These are phyloP conservation scores for Pichia cabralensis DNA, from an alignment of 805 yeast genomes.

Conservation along the genomic window DNA sequence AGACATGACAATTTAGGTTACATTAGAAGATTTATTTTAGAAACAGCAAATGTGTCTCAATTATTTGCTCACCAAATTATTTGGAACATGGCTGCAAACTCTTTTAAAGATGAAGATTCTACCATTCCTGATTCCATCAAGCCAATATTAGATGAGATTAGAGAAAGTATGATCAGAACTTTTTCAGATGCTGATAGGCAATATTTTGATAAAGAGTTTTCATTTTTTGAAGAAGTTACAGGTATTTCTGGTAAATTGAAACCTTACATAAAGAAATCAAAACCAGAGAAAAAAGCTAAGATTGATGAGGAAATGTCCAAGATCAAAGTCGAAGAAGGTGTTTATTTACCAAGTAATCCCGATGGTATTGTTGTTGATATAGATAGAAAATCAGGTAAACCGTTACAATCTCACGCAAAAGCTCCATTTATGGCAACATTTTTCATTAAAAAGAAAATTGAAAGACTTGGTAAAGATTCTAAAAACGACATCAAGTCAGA, in stretches of 20 bases:
- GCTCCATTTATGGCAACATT: slow-evolving; percentile 98
- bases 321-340: slow-evolving; percentile 67
- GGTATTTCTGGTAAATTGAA: slow-evolving; percentile 89
- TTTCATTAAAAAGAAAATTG: slow-evolving; percentile 47
- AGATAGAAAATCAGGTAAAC: slow-evolving; percentile 84
- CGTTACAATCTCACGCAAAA: slow-evolving; percentile 95
- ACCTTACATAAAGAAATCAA: slow-evolving; percentile 87
- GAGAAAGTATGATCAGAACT: slow-evolving; percentile 48
- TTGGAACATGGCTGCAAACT: slow-evolving; percentile 95
- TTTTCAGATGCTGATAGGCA: slow-evolving; percentile 51
- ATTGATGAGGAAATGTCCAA: slow-evolving; percentile 92
- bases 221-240: slow-evolving; percentile 85
- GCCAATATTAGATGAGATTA: slow-evolving; percentile 71
- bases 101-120: slow-evolving; percentile 83
- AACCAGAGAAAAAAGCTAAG: slow-evolving; percentile 91
- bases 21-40: slow-evolving; percentile 79
- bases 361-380: slow-evolving; percentile 91
- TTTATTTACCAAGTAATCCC: slow-evolving; percentile 91
- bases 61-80: slow-evolving; percentile 95
- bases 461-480: slow-evolving; percentile 1
- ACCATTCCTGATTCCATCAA: slow-evolving; percentile 70
- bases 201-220: slow-evolving; percentile 76
- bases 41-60: slow-evolving; percentile 84
- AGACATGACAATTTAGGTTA: slow-evolving; percentile 78
- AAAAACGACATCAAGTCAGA: slow-evolving; percentile 26